A percentile compares a stretch with the other conserved stretches of the same genome.
These are phyloP conservation scores for Exophiala sideris DNA, from an alignment of 2,329 filamentous ascomycete genomes.

Conservation along the genomic window DNA sequence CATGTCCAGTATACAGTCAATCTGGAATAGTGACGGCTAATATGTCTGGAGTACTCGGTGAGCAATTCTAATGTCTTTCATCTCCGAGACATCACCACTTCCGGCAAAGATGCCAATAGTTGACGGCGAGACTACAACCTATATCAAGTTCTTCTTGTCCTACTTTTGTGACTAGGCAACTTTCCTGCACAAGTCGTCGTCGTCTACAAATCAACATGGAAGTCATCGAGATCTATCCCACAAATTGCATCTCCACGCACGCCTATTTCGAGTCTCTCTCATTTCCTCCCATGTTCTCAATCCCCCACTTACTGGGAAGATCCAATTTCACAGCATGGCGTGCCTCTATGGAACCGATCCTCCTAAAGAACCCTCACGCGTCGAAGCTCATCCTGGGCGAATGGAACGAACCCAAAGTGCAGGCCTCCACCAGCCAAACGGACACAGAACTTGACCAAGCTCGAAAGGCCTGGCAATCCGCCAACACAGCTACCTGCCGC, in stretches of 20 bases:
- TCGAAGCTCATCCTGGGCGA: conserved; percentile 16
- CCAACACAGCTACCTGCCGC: conserved; percentile 15
- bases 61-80: not conserved
- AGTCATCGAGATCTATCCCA: not conserved
- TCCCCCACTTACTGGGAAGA: conserved; percentile 14
- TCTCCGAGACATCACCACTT: not conserved
- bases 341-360: conserved; percentile 14
- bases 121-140: not conserved
- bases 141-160: not conserved
- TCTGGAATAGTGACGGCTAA: too few species aligned
- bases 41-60: not conserved
- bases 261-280: not conserved
- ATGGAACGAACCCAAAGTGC: conserved; percentile 13
- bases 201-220: not conserved
- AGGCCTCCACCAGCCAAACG: not conserved
- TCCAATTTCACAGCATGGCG: conserved; percentile 22
- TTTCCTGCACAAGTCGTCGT: not conserved
- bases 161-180: not conserved
- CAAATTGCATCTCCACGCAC: not conserved
- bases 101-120: too few species aligned
- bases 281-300: conserved; percentile 7
- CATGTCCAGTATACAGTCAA: too few species aligned
- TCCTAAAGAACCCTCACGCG: conserved; percentile 12
- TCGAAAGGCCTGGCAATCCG: conserved; percentile 15
- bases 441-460: conserved; percentile 3